Base-by-base conservation (phyloP, 371 early-diverging fungal genomes). In the Astathelohania contejeani region DNA sequence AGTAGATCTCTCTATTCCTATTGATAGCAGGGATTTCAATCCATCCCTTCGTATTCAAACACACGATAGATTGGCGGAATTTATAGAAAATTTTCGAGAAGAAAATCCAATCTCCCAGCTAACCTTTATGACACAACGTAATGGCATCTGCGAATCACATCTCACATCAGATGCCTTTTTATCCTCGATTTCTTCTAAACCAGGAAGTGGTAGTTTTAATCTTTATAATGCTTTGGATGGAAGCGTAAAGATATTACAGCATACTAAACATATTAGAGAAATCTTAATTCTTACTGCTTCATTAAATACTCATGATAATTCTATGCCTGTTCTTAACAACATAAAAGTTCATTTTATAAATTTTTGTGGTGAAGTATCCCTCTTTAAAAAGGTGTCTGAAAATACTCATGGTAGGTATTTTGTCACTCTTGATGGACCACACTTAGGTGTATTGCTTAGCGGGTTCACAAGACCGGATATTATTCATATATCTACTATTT, bases 311-410 rank as follows among this genome's bases (percentile, higher is more conserved):
- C 37, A 9, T 37, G 38, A 32, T 32, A 32, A 32, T 29, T 32
- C 51, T 3, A 28, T 35, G 0, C 26, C 68, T 26, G 53, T 52
- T 14, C 55, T 35, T 12, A 19, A 56, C 40, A 64, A 59, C 43
- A 62, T 68, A 28, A 67, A 61, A 24, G 53, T 68, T 28, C 62
- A 63, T 52, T 50, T 60, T 23, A 60, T 72, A 18, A 62, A 58
- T 40, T 39, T 72, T 14, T 63, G 58, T 23, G 72, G 69, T 9
- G 72, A 72, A 48, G 55, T 72, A 10, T 53, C 56, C 4, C 28
- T 72, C 10, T 62, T 63, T 40, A 62, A 59, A 51, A 49, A 43
- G 49, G 58, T 68, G 16, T 57, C 58, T 10, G 52, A 55, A 37
- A 37, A 55, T 9, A 66, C 69, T 18, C 49, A 51, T 18, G 72